Evolutionary conservation across 1,284 basidiomycete species (phyloP).

Genomic region (Quambalaria eucalypti): DNA sequence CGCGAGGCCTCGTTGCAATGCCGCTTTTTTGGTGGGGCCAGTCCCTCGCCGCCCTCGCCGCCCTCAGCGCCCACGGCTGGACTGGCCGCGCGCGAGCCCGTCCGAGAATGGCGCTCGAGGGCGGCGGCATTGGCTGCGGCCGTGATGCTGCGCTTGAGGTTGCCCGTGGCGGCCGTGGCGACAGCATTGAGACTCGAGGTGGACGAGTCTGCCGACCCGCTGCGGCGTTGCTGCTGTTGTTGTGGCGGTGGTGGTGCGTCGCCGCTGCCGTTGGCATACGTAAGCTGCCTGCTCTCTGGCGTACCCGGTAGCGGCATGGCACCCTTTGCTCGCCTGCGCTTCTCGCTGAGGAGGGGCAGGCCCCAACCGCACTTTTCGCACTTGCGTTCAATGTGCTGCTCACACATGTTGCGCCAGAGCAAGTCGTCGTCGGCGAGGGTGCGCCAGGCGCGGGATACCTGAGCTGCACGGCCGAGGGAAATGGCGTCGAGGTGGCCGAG

Average conservation of each 20-base stretch:
- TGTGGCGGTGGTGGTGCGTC: too few relatives aligned
- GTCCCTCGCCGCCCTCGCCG: not conserved
- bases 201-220: not conserved
- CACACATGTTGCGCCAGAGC: conserved; percentile 92
- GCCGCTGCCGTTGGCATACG: not conserved
- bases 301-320: conserved; percentile 18
- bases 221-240: not conserved
- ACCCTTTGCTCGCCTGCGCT: conserved; percentile 51
- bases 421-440: conserved; percentile 87
- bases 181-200: not conserved
- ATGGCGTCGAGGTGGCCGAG: conserved; percentile 89
- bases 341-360: conserved; percentile 72
- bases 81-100: conserved; percentile 16
- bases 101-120: conserved; percentile 32
- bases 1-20: conserved; percentile 15
- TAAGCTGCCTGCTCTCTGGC: conserved; percentile 13
- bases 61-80: conserved; percentile 12
- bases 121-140: conserved; percentile 45
- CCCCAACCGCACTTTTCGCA: conserved; percentile 98
- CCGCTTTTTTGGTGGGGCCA: conserved; percentile 11
- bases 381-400: conserved; percentile 96
- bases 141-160: conserved; percentile 38
- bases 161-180: conserved; percentile 11
- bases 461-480: conserved; percentile 87
- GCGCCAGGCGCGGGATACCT: conserved; percentile 81